phyloP scores from a whole-genome alignment of 2,329 filamentous ascomycete species.

The Teratosphaeria nubilosa region DNA sequence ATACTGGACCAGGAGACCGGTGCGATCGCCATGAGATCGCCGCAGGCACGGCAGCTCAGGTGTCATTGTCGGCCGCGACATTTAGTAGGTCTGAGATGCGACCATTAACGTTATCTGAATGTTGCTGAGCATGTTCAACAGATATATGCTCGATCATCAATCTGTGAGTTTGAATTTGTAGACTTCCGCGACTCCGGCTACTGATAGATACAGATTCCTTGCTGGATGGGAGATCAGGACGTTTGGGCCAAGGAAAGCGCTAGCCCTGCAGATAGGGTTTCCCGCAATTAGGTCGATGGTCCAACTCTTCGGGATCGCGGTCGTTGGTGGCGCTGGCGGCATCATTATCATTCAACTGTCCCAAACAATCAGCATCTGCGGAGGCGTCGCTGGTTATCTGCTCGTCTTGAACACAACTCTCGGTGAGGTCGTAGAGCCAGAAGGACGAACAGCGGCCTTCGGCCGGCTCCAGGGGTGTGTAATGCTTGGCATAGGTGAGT shows the following conservation, averaged over 20 bases:
- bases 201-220: not conserved
- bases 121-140: not conserved
- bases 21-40: not conserved
- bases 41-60: not conserved
- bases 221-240: not conserved
- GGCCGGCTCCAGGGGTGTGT: not conserved
- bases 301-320: not conserved
- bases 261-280: not conserved
- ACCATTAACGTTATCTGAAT: not conserved
- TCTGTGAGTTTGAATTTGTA: not conserved
- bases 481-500: not conserved
- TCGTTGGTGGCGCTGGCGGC: not conserved
- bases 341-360: not conserved
- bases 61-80: not conserved
- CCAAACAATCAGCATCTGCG: not conserved
- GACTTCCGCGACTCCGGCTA: not conserved
- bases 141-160: not conserved
- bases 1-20: not conserved
- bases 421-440: not conserved
- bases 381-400: not conserved
- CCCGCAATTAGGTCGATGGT: not conserved
- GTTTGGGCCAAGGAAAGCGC: not conserved
- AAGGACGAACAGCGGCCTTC: not conserved
- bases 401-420: not conserved
- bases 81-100: not conserved